These are phyloP conservation scores for Gautieria morchelliformis DNA, from an alignment of 768 basidiomycete genomes.

Conservation along the genomic window DNA sequence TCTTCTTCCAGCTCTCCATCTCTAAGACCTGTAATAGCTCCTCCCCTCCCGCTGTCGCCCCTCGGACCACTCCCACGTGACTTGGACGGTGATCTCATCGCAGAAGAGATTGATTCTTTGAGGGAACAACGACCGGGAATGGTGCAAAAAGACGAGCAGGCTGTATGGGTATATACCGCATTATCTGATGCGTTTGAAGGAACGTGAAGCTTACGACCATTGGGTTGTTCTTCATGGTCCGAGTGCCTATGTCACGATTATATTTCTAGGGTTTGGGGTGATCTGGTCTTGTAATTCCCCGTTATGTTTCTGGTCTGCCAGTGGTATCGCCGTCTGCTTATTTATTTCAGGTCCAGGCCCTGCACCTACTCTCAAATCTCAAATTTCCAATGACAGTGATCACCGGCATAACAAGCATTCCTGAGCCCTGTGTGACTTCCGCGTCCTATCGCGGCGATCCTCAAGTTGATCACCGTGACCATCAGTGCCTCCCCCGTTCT, in stretches of 20 bases:
- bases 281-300: too few relatives aligned
- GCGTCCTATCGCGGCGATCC: too few relatives aligned
- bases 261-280: too few relatives aligned
- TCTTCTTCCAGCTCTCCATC: conserved; percentile 20
- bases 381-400: too few relatives aligned
- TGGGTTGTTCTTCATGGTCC: neutral
- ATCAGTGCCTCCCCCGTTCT: too few relatives aligned
- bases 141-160: conserved; percentile 68
- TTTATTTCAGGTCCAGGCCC: too few relatives aligned
- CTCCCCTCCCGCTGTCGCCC: conserved; percentile 28
- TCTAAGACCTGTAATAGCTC: conserved; percentile 24
- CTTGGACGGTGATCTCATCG: conserved; percentile 46
- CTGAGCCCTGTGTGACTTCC: too few relatives aligned
- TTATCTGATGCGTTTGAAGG: conserved; percentile 21
- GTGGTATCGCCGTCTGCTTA: too few relatives aligned
- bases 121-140: conserved; percentile 76
- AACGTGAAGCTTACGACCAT: neutral
- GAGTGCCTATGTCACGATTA: neutral
- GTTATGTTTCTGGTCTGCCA: too few relatives aligned
- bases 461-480: too few relatives aligned
- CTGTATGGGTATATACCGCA: conserved; percentile 53
- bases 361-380: too few relatives aligned
- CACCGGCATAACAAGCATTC: too few relatives aligned
- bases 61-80: conserved; percentile 47
- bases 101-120: conserved; percentile 65